These are phyloP conservation scores for Umbilicus rupestris DNA, from an alignment of 164 flowering plant genomes.

Conservation along the genomic window DNA sequence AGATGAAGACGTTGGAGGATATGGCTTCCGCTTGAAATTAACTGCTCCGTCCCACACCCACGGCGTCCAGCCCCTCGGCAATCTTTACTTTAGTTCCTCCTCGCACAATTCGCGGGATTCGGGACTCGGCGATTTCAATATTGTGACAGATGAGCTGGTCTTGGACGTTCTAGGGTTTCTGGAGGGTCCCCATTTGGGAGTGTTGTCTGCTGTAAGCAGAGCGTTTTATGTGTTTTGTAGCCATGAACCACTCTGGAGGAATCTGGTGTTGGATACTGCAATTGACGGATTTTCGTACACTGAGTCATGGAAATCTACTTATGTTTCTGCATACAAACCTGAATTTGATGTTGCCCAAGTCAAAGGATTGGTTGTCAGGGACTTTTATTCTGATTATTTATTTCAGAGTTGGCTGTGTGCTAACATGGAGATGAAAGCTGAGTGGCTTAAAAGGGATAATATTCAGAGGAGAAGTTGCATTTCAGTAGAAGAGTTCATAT, in stretches of 20 bases:
- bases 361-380: conserved; percentile 36
- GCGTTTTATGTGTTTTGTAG: conserved; percentile 66
- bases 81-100: conserved; percentile 45
- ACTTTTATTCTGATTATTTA: conserved; percentile 89
- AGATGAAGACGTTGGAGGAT: conserved; percentile 22
- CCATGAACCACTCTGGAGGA: conserved; percentile 95
- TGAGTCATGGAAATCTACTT: conserved; percentile 79
- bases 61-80: conserved; percentile 90
- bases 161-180: conserved; percentile 70
- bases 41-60: conserved; percentile 49
- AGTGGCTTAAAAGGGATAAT: conserved; percentile 89
- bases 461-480: conserved; percentile 53
- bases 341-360: conserved; percentile 13
- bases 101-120: conserved; percentile 69
- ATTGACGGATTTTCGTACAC: conserved; percentile 45
- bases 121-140: conserved; percentile 68
- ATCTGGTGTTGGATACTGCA: conserved; percentile 54
- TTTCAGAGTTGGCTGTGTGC: conserved; percentile 99
- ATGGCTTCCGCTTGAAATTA: conserved; percentile 53
- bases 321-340: conserved; percentile 29
- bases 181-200: conserved; percentile 44
- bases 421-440: conserved; percentile 83
- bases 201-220: conserved; percentile 64
- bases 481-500: conserved; percentile 71
- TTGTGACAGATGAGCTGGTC: conserved; percentile 71